Evolutionary conservation across 495 filamentous ascomycete genomes (phyloP), one percentile per base, ranked within the genome.

Genomic region (Talaromyces stipitatus): DNA sequence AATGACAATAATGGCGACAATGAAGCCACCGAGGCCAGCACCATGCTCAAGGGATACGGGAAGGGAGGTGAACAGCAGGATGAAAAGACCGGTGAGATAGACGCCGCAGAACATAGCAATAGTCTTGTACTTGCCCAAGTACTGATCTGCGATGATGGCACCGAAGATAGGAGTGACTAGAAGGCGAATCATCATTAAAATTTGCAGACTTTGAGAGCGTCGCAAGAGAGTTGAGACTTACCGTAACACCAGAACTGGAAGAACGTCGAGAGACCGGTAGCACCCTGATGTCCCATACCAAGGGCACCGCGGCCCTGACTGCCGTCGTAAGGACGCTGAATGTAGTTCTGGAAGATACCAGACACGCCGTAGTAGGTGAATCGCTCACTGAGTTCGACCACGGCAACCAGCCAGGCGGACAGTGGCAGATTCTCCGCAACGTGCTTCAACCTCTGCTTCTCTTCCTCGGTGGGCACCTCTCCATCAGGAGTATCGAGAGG

Each of bases 91-190:
- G 23, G 72, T 47, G 18, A 78, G 59, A 62, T 78, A 78, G 61
- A 81, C 63, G 29, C 72, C 59, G 47, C 75, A 74, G 69, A 82
- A 85, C 50, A 77, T 56, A 10, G 84, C 66, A 33, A 88, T 86
- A n/a, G 85, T 85, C 66, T 85, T 85, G 70, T 85, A 87, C 67
- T 81, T 81, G 50, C 85, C 85, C 50, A 85, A 72, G 63, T 85
- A 87, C 62, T 84, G 80, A 66, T 86, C 83, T 29, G 83, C 82
- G 41, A 86, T 66, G 56, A 83, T 77, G 56, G 81, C 82, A 66
- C 82, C 83, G 41, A 82, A 22, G 50, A 83, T 80, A 29, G 79
- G 80, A 20, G 78, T 83, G 11, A 81, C 71, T 66, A 29, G 43
- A 11, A 53, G 12, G 27, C 6, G 10, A 61, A 16, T 36, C 16